Base-by-base conservation (phyloP, 1,139 yeast species). In the Debaryomyces sp. region DNA sequence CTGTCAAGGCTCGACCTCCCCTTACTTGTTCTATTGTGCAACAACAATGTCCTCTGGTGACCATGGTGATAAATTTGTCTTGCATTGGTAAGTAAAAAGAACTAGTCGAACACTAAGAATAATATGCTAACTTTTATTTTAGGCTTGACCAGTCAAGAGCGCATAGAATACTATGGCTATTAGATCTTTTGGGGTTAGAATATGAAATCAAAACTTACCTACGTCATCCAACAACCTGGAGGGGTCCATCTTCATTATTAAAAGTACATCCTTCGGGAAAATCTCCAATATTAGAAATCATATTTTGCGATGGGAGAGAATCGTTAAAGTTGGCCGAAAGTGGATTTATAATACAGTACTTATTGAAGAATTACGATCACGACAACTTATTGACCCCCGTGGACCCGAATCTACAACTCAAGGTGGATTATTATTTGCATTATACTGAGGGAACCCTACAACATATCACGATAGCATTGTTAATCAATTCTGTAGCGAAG, bases 401-500 rank as follows among this genome's bases (percentile, higher is more conserved):
- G 0, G 57, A 56, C 32, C 68, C 62, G 7, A 69, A 68, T 18
- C 76, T 73, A 32, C 65, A 64, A 50, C 64, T 69, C 21, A 57
- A 67, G 51, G 78, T 78, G 41, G 81, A 81, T 52, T 83, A 77
- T 60, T 80, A 69, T 54, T 63, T 81, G 46, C 84, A 81, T 57
- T 81, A 75, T 54, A 59, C 81, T 5, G 90, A 85, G 59, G 87
- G 84, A 0, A 72, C 85, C 32, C 62, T 84, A 44, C 82, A 79
- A 59, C 81, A 80, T 21, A 58, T 71, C 13, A 60, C 70, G 47
- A 67, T 80, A 22, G 58, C 81, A 4, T 61, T 77, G 53, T 63
- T 80, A 44, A 68, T 78, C 34, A 70, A 80, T 43, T 61, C 70
- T 43, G 63, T 64, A 6, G 75, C 77, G 3, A 70, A 64, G 41